Conservation (phyloP, 2,329 filamentous ascomycete genomes). For the Penicillium carneum region DNA sequence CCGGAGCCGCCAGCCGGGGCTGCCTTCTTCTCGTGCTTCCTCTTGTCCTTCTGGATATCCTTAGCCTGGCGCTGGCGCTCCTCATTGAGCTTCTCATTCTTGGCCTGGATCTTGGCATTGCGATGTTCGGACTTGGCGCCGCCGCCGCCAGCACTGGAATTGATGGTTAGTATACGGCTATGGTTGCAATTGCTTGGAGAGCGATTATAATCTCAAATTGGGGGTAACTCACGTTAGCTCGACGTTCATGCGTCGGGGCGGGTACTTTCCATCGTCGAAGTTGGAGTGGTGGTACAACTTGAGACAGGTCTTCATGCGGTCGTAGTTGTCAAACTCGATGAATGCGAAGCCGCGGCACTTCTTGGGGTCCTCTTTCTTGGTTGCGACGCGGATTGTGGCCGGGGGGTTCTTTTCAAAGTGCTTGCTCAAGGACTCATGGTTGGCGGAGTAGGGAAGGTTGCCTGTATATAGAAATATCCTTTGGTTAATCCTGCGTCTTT, state of each 20-base stretch:
- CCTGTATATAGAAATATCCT: constrained; percentile 55
- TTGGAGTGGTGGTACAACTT: constrained; percentile 87
- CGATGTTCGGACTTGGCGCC: constrained; percentile 75
- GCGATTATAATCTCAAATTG: not conserved
- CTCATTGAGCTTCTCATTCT: constrained; percentile 84
- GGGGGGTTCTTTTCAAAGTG: constrained; percentile 83
- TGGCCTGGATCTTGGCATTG: constrained; percentile 77
- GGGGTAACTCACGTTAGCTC: constrained; percentile 75
- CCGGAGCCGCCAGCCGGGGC: constrained; percentile 35
- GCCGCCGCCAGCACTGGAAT: constrained; percentile 74
- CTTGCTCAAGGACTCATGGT: constrained; percentile 68
- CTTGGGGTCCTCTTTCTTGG: constrained; percentile 67
- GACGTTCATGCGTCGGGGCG: constrained; percentile 82
- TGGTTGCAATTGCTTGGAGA: not conserved
- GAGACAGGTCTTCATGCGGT: constrained; percentile 90
- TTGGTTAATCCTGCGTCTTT: not conserved
- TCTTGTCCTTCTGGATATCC: constrained; percentile 56
- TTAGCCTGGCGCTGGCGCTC: constrained; percentile 64
- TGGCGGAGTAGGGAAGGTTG: constrained; percentile 88
- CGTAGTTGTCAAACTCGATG: constrained; percentile 84
- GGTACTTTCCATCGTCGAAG: constrained; percentile 67
- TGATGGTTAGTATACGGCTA: constrained; percentile 12
- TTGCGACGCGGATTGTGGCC: constrained; percentile 74
- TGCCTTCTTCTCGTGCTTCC: constrained; percentile 39
- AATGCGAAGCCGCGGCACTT: constrained; percentile 80